Evolutionary conservation across 2,329 filamentous ascomycete genomes (phyloP), one percentile per base, ranked within the genome.

Genomic region (Dactylonectria macrodidyma): DNA sequence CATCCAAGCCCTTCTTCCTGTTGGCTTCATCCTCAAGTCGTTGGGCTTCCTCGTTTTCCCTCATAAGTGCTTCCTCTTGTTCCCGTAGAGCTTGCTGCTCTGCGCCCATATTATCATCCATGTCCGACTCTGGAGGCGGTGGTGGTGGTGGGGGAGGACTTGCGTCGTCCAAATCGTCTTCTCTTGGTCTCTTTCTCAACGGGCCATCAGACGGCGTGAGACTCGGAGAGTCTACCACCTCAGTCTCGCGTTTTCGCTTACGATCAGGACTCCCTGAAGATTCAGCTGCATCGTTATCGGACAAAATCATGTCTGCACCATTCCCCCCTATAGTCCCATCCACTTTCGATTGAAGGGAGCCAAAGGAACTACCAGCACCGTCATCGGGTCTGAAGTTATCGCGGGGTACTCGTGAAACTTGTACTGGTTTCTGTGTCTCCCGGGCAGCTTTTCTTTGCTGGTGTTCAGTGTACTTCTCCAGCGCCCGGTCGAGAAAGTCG

Each of bases 401-500:
- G 4, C 64, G 54, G 5, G 70, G 41, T 1, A 70, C 61, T 61
- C 62, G 65, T 9, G 46, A 66, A 54, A 62, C 64, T 36, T 46
- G 66, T 60, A 72, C 75, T 59, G 67, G 71, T 33, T 77, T 76
- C 66, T 76, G 76, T 19, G 69, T 71, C 34, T 78, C 74, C 11
- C 73, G 78, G 71, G 85, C 86, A 1, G 85, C 83, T 77, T 90
- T 92, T 68, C 88, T 88, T 79, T 90, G 90, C 71, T 95, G 91
- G 70, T 90, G 88, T 68, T 87, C 90, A 41, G 81, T 83, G 71
- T 92, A 94, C 82, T 97, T 97, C 63, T 87, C 85, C 2, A 95
- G 91, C 0, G 94, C 95, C 77, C 94, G 95, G 67, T 97, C 93
- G 77, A 98, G 92, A 80, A 92, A 98, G 58, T 95, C 91, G 70